phyloP scores from a whole-genome alignment of 2,329 filamentous ascomycete genomes.

The Monosporascus ibericus region DNA sequence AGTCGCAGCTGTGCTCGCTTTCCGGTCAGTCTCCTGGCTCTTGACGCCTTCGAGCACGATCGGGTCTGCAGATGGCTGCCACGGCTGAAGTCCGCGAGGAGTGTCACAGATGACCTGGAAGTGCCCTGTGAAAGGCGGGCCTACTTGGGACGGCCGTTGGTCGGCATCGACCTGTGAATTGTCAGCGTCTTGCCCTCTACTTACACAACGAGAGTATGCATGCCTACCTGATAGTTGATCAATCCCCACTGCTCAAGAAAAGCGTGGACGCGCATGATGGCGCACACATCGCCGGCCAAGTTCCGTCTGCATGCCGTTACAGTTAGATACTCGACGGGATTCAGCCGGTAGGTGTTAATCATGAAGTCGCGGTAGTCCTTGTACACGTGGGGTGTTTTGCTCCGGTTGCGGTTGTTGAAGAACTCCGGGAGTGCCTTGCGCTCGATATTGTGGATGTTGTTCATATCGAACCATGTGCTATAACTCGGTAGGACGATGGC shows the following conservation, averaged over 20 bases:
- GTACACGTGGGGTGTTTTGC: slow-evolving; percentile 95
- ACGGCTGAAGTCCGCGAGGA: slow-evolving; percentile 86
- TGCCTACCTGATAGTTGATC: slow-evolving; percentile 90
- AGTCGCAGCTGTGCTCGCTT: slow-evolving; percentile 58
- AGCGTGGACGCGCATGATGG: slow-evolving; percentile 97
- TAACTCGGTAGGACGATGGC: slow-evolving; percentile 96
- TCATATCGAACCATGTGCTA: slow-evolving; percentile 99
- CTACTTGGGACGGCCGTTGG: slow-evolving; percentile 88
- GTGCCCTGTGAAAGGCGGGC: slow-evolving; percentile 93
- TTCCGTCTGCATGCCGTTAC: slow-evolving; percentile 95
- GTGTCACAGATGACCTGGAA: slow-evolving; percentile 96
- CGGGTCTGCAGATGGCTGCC: slow-evolving; percentile 82
- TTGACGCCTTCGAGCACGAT: slow-evolving; percentile 56
- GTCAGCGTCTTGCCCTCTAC: slow-evolving; percentile 18
- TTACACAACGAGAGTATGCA: slow-evolving; percentile 1
- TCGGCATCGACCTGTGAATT: slow-evolving; percentile 79
- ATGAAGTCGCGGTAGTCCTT: slow-evolving; percentile 99
- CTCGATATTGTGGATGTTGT: slow-evolving; percentile 82
- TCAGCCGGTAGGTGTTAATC: slow-evolving; percentile 98
- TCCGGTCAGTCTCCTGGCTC: slow-evolving; percentile 63
- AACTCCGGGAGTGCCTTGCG: slow-evolving; percentile 94
- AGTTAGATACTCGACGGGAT: slow-evolving; percentile 92
- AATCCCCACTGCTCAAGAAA: slow-evolving; percentile 98
- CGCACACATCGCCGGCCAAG: slow-evolving; percentile 92
- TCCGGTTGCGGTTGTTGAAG: slow-evolving; percentile 96